Evolutionary conservation across 164 flowering plant species (phyloP).

Genomic region (Macadamia integrifolia): DNA sequence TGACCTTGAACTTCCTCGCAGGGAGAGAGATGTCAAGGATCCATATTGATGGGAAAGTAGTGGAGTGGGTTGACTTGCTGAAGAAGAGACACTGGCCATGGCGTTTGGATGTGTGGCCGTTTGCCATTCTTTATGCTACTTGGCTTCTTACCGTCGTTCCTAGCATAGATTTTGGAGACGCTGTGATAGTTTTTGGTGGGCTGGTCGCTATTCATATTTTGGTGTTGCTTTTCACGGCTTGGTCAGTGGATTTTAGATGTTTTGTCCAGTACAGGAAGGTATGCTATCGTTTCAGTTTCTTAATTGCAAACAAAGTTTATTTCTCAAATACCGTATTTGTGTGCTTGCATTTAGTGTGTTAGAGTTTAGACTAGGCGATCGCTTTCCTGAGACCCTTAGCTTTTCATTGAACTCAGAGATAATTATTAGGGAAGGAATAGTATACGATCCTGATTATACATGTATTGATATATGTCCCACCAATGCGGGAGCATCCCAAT

Average conservation of each 20-base stretch:
- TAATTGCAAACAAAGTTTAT: too few relatives aligned
- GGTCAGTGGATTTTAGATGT: slow-evolving; percentile 92
- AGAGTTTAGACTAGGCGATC: too few relatives aligned
- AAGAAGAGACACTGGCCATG: slow-evolving; percentile 59
- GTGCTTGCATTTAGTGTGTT: too few relatives aligned
- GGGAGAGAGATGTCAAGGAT: slow-evolving; percentile 49
- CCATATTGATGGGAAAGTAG: slow-evolving; percentile 77
- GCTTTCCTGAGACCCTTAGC: too few relatives aligned
- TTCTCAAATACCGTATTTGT: too few relatives aligned
- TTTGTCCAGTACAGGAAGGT: slow-evolving; percentile 78
- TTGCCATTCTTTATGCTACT: slow-evolving; percentile 48
- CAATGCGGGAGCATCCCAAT: too few relatives aligned
- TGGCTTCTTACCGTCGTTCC: slow-evolving; percentile 57
- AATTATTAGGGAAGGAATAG: too few relatives aligned
- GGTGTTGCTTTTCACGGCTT: slow-evolving; percentile 76
- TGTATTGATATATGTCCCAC: too few relatives aligned
- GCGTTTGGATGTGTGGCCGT: slow-evolving; percentile 87
- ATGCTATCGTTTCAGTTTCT: background rate
- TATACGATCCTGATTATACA: too few relatives aligned
- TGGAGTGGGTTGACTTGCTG: slow-evolving; percentile 68
- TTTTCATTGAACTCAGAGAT: too few relatives aligned
- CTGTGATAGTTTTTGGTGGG: slow-evolving; percentile 63
- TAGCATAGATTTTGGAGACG: slow-evolving; percentile 61
- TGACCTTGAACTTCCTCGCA: background rate
- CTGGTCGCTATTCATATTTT: slow-evolving; percentile 52